Evolutionary conservation across 306 rosid genomes (phyloP), one percentile per base, ranked within the genome.

Genomic region (Prinsepia uniflora): DNA sequence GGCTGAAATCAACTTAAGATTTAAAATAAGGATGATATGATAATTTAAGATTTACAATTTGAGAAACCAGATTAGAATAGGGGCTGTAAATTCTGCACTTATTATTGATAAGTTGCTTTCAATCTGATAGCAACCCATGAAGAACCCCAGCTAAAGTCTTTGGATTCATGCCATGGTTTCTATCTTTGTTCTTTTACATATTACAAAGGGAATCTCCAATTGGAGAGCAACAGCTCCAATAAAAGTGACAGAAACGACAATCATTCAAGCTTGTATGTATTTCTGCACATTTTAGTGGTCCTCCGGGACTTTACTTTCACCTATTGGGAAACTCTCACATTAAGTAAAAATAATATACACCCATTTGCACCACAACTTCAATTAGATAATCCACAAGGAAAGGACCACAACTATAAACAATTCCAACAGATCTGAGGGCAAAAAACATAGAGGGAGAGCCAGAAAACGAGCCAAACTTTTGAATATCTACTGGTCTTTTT

Each of bases 281-380:
- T 24, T 5, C 47, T 59, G 47, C 59, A 59, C 46, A 56, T 42
- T 43, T 54, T 11, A 47, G 63, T 60, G 75, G 75, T 72, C 75
- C 67, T 12, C 22, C 6, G 47, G 63, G 50, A 68, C 36, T 53
- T 10, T 67, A 45, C 47, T 4, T n/a, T 68, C 63, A 52, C 8
- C 49, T 13, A 19, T 42, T 42, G n/a, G 65, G 55, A 7, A 22
- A 44, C 54, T 47, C 50, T 57, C 74, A 15, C 43, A 43, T 22
- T 6, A 39, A 52, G 60, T 67, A 34, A 7, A 34, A 17, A 39
- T 12, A 67, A 64, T 46, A 44, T 18, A 40, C 48, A 66, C 13
- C 6, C 20, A 46, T 20, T 65, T 67, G 58, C 58, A 52, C 72
- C 72, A 52, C n/a, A n/a, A n/a, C 15, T 53, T 53, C 22, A 7